These are phyloP conservation scores for Eruca vesicaria DNA, from an alignment of 441 rosid species.

Conservation along the genomic window DNA sequence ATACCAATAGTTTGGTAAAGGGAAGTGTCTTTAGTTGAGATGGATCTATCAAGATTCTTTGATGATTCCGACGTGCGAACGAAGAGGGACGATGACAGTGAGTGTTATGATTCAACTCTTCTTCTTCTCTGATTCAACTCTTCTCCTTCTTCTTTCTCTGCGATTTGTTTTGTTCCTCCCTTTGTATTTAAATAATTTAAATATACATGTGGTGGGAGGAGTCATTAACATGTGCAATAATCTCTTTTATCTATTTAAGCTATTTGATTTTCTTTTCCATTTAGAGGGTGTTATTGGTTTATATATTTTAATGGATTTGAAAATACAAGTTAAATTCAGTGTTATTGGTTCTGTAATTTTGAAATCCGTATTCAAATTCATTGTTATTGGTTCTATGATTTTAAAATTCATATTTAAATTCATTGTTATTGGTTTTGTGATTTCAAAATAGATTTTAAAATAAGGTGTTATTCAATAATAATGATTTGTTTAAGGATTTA, in stretches of 20 bases:
- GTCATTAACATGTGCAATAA: neutral
- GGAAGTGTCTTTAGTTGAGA: conserved; percentile 34
- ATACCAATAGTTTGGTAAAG: conserved; percentile 20
- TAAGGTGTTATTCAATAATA: too few relatives aligned
- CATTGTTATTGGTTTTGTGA: too few relatives aligned
- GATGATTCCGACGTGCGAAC: conserved; percentile 49
- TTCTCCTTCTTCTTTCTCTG: neutral
- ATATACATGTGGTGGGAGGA: neutral
- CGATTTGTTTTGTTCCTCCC: neutral
- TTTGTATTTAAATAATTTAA: neutral
- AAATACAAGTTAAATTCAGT: too few relatives aligned
- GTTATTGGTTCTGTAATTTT: too few relatives aligned
- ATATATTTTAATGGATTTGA: too few relatives aligned
- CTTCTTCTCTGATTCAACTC: neutral
- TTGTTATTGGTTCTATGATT: too few relatives aligned
- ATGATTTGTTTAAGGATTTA: too few relatives aligned
- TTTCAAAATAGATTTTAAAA: too few relatives aligned
- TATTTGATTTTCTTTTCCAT: neutral
- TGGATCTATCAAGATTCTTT: conserved; percentile 39
- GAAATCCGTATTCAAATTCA: too few relatives aligned
- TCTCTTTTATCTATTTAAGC: neutral
- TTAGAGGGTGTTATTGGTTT: too few relatives aligned
- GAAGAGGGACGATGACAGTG: conserved; percentile 7
- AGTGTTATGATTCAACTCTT: conserved; percentile 9
- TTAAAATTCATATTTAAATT: too few relatives aligned